Base-by-base conservation (phyloP, 2,329 filamentous ascomycete species). In the Bipolaris zeicola region DNA sequence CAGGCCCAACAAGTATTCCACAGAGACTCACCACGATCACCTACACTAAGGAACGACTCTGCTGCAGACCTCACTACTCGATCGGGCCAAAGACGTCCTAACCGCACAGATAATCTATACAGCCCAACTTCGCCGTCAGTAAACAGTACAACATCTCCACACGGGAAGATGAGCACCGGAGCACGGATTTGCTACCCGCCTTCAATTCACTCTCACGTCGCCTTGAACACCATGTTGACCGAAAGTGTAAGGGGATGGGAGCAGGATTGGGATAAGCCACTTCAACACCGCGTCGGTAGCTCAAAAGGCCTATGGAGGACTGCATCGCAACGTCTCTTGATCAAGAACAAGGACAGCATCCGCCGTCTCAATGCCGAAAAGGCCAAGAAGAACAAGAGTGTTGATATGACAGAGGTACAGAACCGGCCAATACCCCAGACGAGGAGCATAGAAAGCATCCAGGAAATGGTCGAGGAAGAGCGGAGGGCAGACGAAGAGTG, bases 381-480 rank as follows among this genome's bases (percentile, higher is more conserved):
- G 6, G 18, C 18, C 10, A 43, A 37, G 28, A 26, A 42, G 16
- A 51, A 54, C 8, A 34, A 45, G 13, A 37, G 20, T 37, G 13
- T 18, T 11, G 39, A 28, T 2, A 34, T n/a, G 2, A 50, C 38
- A 33, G 46, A 41, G 7, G 11, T 26, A 14, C 38, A 31, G 26
- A 44, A 38, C 31, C 20, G 34, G 47, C 56, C 34, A 31, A 11
- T 20, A 13, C 42, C 36, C 6, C 39, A 59, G 44, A 48, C 50
- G 44, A 44, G 52, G 22, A 59, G 44, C 33, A 57, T 59, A 22
- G 38, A 49, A 4, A 59, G 57, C 22, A 52, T 59, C 36, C 52
- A 59, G 39, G 52, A 59, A 22, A 56, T 59, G 48, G 52, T 39
- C 5, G 57, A 59, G 22, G 57, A 59, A 13, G 57, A 59, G 2